Conservation (phyloP, 768 basidiomycete species). For the Lenzites betulinus region DNA sequence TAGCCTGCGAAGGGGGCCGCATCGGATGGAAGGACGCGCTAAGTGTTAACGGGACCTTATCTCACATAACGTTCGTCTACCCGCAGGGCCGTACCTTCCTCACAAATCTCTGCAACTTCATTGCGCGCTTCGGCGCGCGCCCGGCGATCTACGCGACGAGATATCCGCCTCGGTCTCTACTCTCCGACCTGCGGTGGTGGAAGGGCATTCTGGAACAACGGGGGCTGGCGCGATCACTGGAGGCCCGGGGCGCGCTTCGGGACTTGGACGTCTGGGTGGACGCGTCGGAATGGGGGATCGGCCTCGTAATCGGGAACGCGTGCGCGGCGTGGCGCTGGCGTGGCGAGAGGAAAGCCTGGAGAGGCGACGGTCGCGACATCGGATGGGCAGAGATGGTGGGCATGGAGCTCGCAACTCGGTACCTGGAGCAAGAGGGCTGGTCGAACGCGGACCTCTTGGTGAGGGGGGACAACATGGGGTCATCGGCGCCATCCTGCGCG, state of each 20-base stretch:
- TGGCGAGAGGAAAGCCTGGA: too few species aligned
- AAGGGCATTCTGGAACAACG: background rate
- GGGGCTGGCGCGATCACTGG: background rate
- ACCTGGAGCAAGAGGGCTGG: background rate
- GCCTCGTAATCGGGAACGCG: background rate
- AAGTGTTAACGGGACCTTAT: constrained; percentile 34
- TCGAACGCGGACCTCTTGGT: background rate
- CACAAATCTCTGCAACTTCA: constrained; percentile 29
- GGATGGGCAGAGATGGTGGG: background rate
- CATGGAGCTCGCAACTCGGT: background rate
- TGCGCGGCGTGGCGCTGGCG: background rate
- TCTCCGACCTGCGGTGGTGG: constrained; percentile 40
- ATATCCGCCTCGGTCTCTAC: constrained; percentile 25
- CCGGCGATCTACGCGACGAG: constrained; percentile 4
- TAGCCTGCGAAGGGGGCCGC: too few species aligned
- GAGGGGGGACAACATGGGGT: background rate
- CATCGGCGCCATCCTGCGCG: background rate
- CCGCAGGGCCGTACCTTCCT: constrained; percentile 30
- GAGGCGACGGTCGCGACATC: too few species aligned
- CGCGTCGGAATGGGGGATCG: constrained; percentile 1
- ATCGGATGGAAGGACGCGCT: constrained; percentile 14
- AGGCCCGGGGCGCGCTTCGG: background rate
- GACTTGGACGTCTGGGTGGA: constrained; percentile 2
- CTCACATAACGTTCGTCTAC: constrained; percentile 37
- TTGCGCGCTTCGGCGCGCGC: constrained; percentile 23